Conservation (phyloP, 306 rosid species). For the Cyamopsis tetragonoloba region DNA sequence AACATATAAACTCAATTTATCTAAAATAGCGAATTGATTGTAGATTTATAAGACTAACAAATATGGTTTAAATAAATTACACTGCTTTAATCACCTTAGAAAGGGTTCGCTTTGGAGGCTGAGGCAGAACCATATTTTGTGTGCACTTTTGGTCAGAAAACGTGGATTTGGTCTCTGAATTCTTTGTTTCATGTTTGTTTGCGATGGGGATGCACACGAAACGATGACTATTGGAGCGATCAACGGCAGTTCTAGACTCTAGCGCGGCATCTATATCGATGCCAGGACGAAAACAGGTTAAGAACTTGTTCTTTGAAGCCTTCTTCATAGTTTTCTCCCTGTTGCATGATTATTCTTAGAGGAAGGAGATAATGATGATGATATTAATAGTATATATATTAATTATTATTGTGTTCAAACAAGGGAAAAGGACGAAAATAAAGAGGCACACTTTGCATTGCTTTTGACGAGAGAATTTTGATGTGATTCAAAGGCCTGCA, state of each 20-base stretch:
- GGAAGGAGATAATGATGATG: too few species aligned
- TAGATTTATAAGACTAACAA: constrained; percentile 36
- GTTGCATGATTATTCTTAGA: too few species aligned
- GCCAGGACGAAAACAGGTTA: constrained; percentile 67
- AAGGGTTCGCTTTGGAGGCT: constrained; percentile 31
- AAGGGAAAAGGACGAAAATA: too few species aligned
- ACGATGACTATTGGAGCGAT: constrained; percentile 26
- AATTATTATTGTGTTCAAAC: too few species aligned
- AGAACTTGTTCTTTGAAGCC: constrained; percentile 52
- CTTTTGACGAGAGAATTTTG: too few species aligned
- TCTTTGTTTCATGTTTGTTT: background rate
- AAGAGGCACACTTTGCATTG: too few species aligned
- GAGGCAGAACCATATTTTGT: constrained; percentile 5
- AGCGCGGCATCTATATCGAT: constrained; percentile 45
- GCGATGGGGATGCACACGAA: constrained; percentile 14
- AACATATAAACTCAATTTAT: background rate
- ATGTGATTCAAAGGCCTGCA: too few species aligned
- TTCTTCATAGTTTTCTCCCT: constrained; percentile 52
- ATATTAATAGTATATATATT: too few species aligned
- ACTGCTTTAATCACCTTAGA: constrained; percentile 46
- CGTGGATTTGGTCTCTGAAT: background rate
- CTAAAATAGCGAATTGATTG: background rate
- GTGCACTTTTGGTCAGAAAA: constrained; percentile 14
- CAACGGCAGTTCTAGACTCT: constrained; percentile 12
- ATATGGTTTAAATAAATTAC: constrained; percentile 42